Evolutionary conservation across 1,139 yeast genomes (phyloP).

Genomic region (Kodamaea alishanica): DNA sequence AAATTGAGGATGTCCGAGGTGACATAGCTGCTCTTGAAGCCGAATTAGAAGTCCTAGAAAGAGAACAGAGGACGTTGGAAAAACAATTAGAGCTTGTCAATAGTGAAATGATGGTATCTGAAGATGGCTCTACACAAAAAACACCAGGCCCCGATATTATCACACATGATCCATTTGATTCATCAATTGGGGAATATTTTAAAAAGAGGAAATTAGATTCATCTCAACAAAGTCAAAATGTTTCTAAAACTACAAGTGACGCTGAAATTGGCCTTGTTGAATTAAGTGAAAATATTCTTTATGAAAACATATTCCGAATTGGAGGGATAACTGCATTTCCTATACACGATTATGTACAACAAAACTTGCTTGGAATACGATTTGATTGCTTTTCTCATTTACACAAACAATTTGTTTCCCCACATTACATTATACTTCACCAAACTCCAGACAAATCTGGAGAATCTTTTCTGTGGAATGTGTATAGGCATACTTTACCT

Average conservation of each 20-base stretch:
- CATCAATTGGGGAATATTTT: conserved; percentile 6
- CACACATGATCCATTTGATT: conserved; percentile 7
- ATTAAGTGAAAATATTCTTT: conserved; percentile 29
- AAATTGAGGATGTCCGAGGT: conserved; percentile 10
- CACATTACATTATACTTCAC: conserved; percentile 39
- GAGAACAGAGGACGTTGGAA: conserved; percentile 6
- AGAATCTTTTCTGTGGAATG: conserved; percentile 22
- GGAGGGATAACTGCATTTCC: conserved; percentile 45
- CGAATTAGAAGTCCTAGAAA: conserved; percentile 9
- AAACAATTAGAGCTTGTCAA: conserved; percentile 7
- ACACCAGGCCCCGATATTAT: conserved; percentile 1
- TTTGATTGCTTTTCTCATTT: conserved; percentile 31
- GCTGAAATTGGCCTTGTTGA: conserved; percentile 15
- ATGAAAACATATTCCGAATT: conserved; percentile 37
- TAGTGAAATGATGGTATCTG: conserved; percentile 4
- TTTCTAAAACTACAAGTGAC: not conserved
- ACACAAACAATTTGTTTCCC: conserved; percentile 21
- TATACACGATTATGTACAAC: conserved; percentile 20
- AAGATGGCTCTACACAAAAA: not conserved
- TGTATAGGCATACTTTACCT: conserved; percentile 39
- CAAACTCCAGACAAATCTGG: conserved; percentile 11
- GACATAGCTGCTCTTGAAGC: conserved; percentile 10
- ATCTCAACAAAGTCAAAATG: not conserved
- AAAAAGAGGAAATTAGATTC: not conserved
- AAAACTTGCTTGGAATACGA: conserved; percentile 26